phyloP scores from a whole-genome alignment of 257 asterid genomes.

The Nicotiana obtusifolia region DNA sequence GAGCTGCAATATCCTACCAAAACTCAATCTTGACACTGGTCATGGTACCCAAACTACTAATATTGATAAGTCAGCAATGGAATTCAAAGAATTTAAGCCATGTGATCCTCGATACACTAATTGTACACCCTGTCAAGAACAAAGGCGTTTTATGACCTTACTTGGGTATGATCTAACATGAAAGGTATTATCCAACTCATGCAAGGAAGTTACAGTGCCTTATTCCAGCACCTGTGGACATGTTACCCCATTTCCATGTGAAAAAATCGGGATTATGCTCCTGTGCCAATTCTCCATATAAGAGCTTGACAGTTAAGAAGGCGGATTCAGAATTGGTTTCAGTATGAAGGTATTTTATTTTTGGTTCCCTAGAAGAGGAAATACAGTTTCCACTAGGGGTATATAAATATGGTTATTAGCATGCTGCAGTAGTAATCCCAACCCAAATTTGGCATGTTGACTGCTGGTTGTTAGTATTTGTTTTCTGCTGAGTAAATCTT shows the following conservation, averaged over 20 bases:
- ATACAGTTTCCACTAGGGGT: constrained; percentile 96
- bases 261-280: constrained; percentile 84
- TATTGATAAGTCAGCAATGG: constrained; percentile 45
- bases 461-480: constrained; percentile 89
- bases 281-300: constrained; percentile 84
- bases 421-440: constrained; percentile 81
- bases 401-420: constrained; percentile 80
- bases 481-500: background rate
- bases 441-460: constrained; percentile 66
- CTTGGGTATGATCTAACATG: constrained; percentile 88
- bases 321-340: constrained; percentile 91
- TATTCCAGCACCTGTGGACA: constrained; percentile 80
- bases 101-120: constrained; percentile 58
- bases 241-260: constrained; percentile 87
- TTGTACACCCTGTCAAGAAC: constrained; percentile 90
- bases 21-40: constrained; percentile 68
- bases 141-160: constrained; percentile 77
- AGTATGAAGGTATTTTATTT: constrained; percentile 79
- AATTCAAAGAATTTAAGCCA: constrained; percentile 41
- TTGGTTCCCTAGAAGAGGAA: constrained; percentile 87
- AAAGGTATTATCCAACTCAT: constrained; percentile 83
- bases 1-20: constrained; percentile 57
- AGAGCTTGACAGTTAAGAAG: constrained; percentile 86
- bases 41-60: constrained; percentile 61
- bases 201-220: constrained; percentile 72